phyloP scores from a whole-genome alignment of 2,329 filamentous ascomycete species.

The Pseudopithomyces chartarum region DNA sequence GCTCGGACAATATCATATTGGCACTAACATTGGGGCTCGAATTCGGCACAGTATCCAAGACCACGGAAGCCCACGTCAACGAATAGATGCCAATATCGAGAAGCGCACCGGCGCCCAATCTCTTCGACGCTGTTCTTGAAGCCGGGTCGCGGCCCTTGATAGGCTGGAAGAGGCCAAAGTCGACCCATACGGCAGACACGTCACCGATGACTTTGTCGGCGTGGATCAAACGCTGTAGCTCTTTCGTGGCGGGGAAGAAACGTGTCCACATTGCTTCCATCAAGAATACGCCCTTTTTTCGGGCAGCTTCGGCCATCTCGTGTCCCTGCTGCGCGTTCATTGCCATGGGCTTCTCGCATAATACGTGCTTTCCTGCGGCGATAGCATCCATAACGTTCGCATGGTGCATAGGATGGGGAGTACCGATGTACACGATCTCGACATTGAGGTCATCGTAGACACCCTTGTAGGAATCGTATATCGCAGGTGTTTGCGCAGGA shows the following conservation, averaged over 20 bases:
- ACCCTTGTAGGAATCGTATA: conserved; percentile 80
- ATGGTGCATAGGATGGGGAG: conserved; percentile 91
- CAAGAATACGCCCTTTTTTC: conserved; percentile 63
- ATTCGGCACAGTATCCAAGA: not conserved
- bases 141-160: not conserved
- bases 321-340: conserved; percentile 78
- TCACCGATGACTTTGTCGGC: conserved; percentile 63
- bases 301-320: conserved; percentile 73
- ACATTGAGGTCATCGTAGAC: conserved; percentile 78
- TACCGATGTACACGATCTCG: conserved; percentile 87
- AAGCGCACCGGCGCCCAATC: conserved; percentile 80
- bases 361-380: conserved; percentile 81
- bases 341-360: conserved; percentile 91
- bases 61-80: conserved; percentile 86
- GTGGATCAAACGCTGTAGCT: conserved; percentile 66
- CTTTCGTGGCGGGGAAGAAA: conserved; percentile 80
- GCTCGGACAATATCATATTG: conserved; percentile 3
- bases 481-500: not conserved
- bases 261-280: conserved; percentile 80
- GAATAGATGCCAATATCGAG: conserved; percentile 89
- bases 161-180: conserved; percentile 67
- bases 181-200: conserved; percentile 60
- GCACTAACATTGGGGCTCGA: not conserved
- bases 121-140: conserved; percentile 64
- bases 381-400: conserved; percentile 84